phyloP scores from a whole-genome alignment of 768 basidiomycete genomes.

The Trametes gibbosa region DNA sequence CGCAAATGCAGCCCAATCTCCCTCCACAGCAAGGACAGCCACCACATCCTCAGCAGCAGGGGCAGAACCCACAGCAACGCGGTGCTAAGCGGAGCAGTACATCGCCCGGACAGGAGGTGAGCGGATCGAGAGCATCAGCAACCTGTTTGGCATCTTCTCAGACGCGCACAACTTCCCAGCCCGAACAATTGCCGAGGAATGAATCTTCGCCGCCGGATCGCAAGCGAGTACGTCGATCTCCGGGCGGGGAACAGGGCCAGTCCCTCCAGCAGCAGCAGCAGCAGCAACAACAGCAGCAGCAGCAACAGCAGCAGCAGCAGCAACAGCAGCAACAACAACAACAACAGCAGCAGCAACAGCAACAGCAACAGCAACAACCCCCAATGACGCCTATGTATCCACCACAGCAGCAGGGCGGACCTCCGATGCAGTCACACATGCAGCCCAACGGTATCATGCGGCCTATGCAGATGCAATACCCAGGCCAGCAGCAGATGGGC shows the following conservation, averaged over 20 bases:
- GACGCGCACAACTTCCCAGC: conserved; percentile 19
- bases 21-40: conserved; percentile 22
- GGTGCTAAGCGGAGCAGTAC: conserved; percentile 34
- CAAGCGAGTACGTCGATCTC: conserved; percentile 34
- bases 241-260: conserved; percentile 23
- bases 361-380: conserved; percentile 32
- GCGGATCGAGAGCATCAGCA: conserved; percentile 3
- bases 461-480: conserved; percentile 34
- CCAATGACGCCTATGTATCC: conserved; percentile 37
- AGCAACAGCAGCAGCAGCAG: conserved; percentile 32
- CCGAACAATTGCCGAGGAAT: conserved; percentile 28
- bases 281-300: conserved; percentile 38
- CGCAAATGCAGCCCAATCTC: conserved; percentile 14
- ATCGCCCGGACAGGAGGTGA: conserved; percentile 35
- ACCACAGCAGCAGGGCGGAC: conserved; percentile 29
- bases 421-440: conserved; percentile 32
- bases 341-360: conserved; percentile 28
- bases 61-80: conserved; percentile 23
- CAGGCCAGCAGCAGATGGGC: conserved; percentile 26
- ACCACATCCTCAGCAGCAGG: conserved; percentile 18
- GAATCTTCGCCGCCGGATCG: conserved; percentile 33
- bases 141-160: background rate
- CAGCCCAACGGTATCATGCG: conserved; percentile 42
- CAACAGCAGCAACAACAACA: conserved; percentile 35
- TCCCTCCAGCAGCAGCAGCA: conserved; percentile 26